These are phyloP conservation scores for Mucor circinelloides DNA, from an alignment of 371 early-diverging fungal species.

Conservation along the genomic window DNA sequence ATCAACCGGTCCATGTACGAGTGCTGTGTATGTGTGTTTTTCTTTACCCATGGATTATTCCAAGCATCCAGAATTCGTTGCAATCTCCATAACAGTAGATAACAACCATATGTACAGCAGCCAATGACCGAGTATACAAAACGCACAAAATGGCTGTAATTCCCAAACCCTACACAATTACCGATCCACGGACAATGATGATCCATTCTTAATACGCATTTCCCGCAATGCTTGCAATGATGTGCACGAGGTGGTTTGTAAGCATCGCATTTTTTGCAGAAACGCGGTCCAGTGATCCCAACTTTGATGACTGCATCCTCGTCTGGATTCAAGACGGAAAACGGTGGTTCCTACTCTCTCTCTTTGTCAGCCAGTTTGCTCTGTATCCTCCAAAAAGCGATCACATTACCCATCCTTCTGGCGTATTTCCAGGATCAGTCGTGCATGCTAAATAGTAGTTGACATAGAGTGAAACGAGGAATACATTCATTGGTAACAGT, in stretches of 20 bases:
- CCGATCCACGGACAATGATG: conserved; percentile 97
- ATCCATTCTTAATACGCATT: conserved; percentile 84
- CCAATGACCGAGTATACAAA: conserved; percentile 73
- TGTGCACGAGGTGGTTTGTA: conserved; percentile 80
- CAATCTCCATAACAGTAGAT: conserved; percentile 48
- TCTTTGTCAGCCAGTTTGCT: background rate
- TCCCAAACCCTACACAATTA: conserved; percentile 90
- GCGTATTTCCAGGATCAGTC: conserved; percentile 79
- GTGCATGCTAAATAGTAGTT: conserved; percentile 79
- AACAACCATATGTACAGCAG: conserved; percentile 54
- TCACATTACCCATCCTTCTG: conserved; percentile 61
- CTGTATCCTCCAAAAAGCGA: background rate
- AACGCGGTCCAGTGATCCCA: conserved; percentile 47
- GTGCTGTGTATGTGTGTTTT: background rate
- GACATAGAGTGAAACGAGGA: conserved; percentile 59
- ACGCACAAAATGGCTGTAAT: conserved; percentile 84
- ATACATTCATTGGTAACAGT: conserved; percentile 61
- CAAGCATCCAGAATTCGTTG: conserved; percentile 35
- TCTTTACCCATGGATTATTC: conserved; percentile 22
- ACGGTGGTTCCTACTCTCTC: conserved; percentile 19
- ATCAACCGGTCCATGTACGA: background rate
- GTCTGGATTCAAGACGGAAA: conserved; percentile 1
- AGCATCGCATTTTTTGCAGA: conserved; percentile 67
- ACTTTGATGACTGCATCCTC: conserved; percentile 1
- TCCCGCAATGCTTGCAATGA: conserved; percentile 75